Conservation (phyloP, 2,329 filamentous ascomycete species). For the Colletotrichum gloeosporioides region DNA sequence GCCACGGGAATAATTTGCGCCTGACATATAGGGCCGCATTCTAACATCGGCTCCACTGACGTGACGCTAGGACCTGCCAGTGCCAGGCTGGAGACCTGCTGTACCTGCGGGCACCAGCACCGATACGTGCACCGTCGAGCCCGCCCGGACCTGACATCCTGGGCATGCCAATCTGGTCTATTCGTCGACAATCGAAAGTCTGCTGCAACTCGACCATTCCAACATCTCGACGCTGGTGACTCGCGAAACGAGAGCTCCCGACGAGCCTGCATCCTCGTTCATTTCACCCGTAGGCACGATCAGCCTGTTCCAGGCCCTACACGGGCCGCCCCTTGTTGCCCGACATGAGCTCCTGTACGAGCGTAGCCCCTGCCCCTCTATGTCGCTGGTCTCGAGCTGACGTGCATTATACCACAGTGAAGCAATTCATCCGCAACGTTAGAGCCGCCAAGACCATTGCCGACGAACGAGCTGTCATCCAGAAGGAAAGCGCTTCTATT, state of each 20-base stretch:
- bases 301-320: constrained; percentile 16
- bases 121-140: background rate
- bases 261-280: background rate
- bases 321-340: constrained; percentile 16
- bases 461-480: constrained; percentile 96
- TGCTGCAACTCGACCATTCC: background rate
- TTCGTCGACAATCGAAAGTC: background rate
- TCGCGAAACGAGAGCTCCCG: constrained; percentile 6
- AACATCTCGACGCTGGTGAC: background rate
- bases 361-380: constrained; percentile 3
- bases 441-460: constrained; percentile 98
- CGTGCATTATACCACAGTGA: constrained; percentile 65
- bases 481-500: constrained; percentile 98
- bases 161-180: constrained; percentile 18
- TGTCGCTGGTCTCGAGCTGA: constrained; percentile 3
- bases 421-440: constrained; percentile 99
- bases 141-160: constrained; percentile 12
- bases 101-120: background rate
- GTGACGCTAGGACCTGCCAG: background rate
- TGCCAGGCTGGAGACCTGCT: background rate
- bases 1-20: background rate
- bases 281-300: background rate
- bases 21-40: constrained; percentile 15
- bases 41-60: background rate
- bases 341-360: constrained; percentile 46